Conservation (phyloP, 495 filamentous ascomycete species). For the Saxophila tyrrhenica region DNA sequence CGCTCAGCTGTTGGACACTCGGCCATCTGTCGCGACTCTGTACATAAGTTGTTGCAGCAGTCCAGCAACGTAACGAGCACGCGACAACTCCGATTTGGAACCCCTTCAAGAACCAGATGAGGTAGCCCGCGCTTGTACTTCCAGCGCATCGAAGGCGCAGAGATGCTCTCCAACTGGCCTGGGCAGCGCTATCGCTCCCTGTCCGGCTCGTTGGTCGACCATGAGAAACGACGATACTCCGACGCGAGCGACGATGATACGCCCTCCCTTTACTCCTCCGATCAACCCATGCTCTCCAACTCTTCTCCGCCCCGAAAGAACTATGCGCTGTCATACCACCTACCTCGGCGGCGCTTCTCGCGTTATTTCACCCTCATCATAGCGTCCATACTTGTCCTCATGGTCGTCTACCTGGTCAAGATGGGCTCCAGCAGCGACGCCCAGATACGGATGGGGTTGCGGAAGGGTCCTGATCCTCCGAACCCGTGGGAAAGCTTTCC, state of each 20-base stretch:
- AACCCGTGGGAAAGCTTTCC: slow-evolving; percentile 70
- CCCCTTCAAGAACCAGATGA: neutral
- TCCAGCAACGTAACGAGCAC: too few relatives aligned
- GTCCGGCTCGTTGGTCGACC: slow-evolving; percentile 14
- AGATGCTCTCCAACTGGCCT: neutral
- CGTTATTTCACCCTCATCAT: slow-evolving; percentile 19
- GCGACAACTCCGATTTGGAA: too few relatives aligned
- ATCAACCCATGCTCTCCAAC: slow-evolving; percentile 9
- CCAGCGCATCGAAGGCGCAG: neutral
- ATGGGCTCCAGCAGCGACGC: slow-evolving; percentile 3
- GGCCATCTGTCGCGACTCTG: too few relatives aligned
- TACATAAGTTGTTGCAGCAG: too few relatives aligned
- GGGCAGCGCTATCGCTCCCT: slow-evolving; percentile 15
- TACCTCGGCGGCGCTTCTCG: slow-evolving; percentile 17
- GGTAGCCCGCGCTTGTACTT: too few relatives aligned
- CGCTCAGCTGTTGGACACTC: too few relatives aligned
- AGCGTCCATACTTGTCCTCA: slow-evolving; percentile 2
- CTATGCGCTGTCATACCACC: slow-evolving; percentile 14
- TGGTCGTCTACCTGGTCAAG: slow-evolving; percentile 12
- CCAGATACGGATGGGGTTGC: slow-evolving; percentile 11
- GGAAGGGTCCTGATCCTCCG: slow-evolving; percentile 33
- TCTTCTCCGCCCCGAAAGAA: slow-evolving; percentile 2
- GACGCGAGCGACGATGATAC: slow-evolving; percentile 5
- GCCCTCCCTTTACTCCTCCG: slow-evolving; percentile 10
- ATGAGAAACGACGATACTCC: slow-evolving; percentile 7